A percentile compares a stretch with the other conserved stretches of the same genome.
Conservation (phyloP, 2,329 filamentous ascomycete species). For the Rhynchosporium secalis region DNA sequence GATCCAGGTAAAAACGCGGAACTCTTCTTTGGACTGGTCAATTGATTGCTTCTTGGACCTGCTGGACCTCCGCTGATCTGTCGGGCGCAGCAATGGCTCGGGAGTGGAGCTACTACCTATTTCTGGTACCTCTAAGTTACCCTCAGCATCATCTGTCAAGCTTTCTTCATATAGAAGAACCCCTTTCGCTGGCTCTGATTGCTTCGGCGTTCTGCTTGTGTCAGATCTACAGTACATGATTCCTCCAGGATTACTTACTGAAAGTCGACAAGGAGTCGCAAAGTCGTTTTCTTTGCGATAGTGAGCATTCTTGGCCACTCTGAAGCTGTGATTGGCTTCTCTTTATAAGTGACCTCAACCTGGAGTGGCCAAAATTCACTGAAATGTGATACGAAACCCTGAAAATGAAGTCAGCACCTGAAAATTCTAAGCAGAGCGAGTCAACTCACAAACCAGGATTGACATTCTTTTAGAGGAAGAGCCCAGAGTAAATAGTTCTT, state of each 20-base stretch:
- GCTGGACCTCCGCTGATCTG: not conserved
- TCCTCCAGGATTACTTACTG: not conserved
- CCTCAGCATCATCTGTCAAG: not conserved
- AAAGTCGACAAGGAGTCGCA: conserved; percentile 28
- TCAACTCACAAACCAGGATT: conserved; percentile 48
- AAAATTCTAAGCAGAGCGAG: not conserved
- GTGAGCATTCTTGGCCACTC: conserved; percentile 36
- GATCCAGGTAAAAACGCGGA: conserved; percentile 35
- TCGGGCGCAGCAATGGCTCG: not conserved
- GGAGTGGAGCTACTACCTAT: not conserved
- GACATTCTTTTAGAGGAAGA: conserved; percentile 44
- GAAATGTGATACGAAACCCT: conserved; percentile 45
- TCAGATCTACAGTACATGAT: not conserved
- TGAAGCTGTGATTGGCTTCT: conserved; percentile 33
- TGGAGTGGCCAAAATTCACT: conserved; percentile 45
- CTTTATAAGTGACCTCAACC: conserved; percentile 43
- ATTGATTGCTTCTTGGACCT: not conserved
- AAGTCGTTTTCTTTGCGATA: conserved; percentile 26
- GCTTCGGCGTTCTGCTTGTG: not conserved
- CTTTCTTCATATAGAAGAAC: conserved; percentile 1
- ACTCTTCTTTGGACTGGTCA: conserved; percentile 23
- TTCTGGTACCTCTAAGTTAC: not conserved
- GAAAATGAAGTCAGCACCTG: not conserved
- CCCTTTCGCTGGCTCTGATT: conserved; percentile 9
- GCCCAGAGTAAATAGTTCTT: conserved; percentile 41